A percentile compares a stretch with the other conserved stretches of the same genome.
Conservation (phyloP, 169 alveolate genomes). For the Plasmodium knowlesi region DNA sequence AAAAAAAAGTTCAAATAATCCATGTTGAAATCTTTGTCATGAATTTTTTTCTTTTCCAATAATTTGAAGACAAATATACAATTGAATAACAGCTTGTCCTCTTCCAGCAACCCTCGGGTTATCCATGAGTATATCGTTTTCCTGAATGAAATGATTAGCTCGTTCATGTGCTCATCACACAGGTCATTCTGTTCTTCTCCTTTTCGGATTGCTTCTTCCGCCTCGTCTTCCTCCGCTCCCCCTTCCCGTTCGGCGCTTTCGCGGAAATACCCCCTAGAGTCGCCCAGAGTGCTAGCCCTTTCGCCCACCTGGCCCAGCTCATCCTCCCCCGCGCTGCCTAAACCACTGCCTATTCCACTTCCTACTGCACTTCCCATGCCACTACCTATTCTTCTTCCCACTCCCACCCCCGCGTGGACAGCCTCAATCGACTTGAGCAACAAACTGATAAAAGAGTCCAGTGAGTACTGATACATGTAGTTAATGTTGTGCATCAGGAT, state of each 20-base stretch:
- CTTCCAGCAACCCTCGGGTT: slow-evolving; percentile 95
- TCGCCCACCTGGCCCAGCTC: no score
- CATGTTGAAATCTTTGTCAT: slow-evolving; percentile 88
- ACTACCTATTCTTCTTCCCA: slow-evolving; percentile 61
- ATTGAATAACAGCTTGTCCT: slow-evolving; percentile 94
- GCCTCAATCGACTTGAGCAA: slow-evolving; percentile 85
- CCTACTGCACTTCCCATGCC: slow-evolving; percentile 77
- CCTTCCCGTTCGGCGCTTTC: slow-evolving; percentile 1
- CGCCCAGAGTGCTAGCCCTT: not conserved
- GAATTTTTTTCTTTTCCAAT: slow-evolving; percentile 91
- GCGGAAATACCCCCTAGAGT: slow-evolving; percentile 9
- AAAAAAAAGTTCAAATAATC: slow-evolving; percentile 90
- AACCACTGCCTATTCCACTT: not conserved
- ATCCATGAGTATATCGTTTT: slow-evolving; percentile 95
- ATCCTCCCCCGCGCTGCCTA: no score
- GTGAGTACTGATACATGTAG: slow-evolving; percentile 97
- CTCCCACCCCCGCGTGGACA: slow-evolving; percentile 76
- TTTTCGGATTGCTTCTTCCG: not conserved
- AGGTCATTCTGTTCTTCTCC: not conserved
- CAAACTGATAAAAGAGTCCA: slow-evolving; percentile 94
- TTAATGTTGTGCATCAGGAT: slow-evolving; percentile 94
- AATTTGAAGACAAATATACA: slow-evolving; percentile 94
- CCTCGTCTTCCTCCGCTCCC: slow-evolving; percentile 1
- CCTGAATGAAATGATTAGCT: slow-evolving; percentile 91
- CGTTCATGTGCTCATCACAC: slow-evolving; percentile 50